Conservation (phyloP, 345 rosid genomes). For the Syzygium oleosum region DNA sequence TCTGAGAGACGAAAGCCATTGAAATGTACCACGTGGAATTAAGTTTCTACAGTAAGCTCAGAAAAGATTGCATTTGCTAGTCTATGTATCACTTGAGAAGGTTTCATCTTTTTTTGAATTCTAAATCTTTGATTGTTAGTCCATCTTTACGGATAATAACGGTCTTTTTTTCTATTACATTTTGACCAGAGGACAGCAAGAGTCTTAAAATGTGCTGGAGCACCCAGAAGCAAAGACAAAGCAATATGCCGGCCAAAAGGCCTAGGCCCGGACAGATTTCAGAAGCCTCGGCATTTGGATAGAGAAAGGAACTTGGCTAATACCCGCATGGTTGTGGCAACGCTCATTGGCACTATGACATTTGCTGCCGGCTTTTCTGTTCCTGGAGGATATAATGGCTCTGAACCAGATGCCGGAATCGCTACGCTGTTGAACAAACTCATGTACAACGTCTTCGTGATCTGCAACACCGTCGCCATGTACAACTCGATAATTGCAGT, state of each 20-base stretch:
- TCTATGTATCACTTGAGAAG: not conserved
- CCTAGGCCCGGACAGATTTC: not conserved
- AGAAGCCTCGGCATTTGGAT: not conserved
- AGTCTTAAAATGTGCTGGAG: not conserved
- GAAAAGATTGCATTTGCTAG: not conserved
- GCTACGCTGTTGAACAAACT: not conserved
- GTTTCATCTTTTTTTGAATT: not conserved
- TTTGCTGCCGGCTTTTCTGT: not conserved
- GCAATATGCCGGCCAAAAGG: not conserved
- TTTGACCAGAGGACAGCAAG: not conserved
- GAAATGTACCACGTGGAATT: not conserved
- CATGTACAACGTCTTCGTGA: not conserved
- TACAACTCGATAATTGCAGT: not conserved
- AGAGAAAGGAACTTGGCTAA: not conserved
- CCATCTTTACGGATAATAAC: not conserved
- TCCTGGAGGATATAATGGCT: not conserved
- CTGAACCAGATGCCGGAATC: not conserved
- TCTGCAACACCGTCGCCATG: not conserved
- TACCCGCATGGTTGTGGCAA: not conserved
- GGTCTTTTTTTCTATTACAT: not conserved
- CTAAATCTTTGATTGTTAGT: not conserved
- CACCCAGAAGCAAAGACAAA: not conserved
- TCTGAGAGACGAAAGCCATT: not conserved
- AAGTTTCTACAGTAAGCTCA: not conserved
- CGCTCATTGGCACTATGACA: not conserved